Conservation (phyloP, 768 basidiomycete genomes). For the Hygrocybe punicea region DNA sequence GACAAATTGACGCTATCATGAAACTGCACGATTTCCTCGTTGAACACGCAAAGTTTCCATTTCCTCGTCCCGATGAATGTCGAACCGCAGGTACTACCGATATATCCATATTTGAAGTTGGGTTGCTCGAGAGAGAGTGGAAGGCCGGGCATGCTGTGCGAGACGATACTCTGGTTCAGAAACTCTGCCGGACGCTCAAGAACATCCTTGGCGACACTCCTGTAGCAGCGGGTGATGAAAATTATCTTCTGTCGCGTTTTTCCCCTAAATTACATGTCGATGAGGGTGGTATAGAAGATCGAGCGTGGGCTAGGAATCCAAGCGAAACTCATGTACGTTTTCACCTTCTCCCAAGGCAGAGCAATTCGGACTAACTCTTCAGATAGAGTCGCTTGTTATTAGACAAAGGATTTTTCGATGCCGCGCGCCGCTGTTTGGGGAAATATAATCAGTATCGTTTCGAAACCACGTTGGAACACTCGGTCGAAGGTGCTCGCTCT, state of each 20-base stretch:
- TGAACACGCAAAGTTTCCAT: slow-evolving; percentile 17
- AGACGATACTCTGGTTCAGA: slow-evolving; percentile 8
- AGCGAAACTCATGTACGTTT: slow-evolving; percentile 13
- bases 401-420: slow-evolving; percentile 3
- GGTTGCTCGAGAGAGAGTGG: slow-evolving; percentile 8
- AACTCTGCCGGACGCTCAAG: slow-evolving; percentile 14
- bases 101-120: slow-evolving; percentile 11
- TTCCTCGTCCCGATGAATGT: slow-evolving; percentile 7
- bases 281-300: slow-evolving; percentile 2
- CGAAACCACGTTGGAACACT: slow-evolving; percentile 3
- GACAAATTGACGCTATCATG: not conserved
- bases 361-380: slow-evolving; percentile 11
- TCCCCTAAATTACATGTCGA: slow-evolving; percentile 10
- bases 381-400: slow-evolving; percentile 8
- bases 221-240: slow-evolving; percentile 9
- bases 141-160: slow-evolving; percentile 5
- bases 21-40: slow-evolving; percentile 14
- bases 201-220: slow-evolving; percentile 15
- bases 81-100: slow-evolving; percentile 7
- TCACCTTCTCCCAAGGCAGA: slow-evolving; percentile 5
- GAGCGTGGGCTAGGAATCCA: slow-evolving; percentile 11
- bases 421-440: slow-evolving; percentile 10
- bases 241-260: slow-evolving; percentile 14
- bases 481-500: slow-evolving; percentile 11
- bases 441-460: slow-evolving; percentile 2